phyloP scores from a whole-genome alignment of 2,329 filamentous ascomycete species.

The Cladosporium sp. region DNA sequence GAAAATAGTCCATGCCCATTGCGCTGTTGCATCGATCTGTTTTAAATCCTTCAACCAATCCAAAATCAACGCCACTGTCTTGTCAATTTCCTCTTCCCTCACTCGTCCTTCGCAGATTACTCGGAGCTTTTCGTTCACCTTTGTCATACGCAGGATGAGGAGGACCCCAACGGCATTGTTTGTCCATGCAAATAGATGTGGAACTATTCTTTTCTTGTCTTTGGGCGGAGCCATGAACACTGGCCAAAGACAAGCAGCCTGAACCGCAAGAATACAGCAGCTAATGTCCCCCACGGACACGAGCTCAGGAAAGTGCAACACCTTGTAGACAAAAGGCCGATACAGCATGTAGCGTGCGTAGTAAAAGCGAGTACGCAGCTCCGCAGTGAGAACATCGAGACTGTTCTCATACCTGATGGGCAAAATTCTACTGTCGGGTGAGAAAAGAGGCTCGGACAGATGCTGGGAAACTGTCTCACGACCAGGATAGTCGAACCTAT shows the following conservation, averaged over 20 bases:
- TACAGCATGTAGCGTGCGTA: slow-evolving; percentile 56
- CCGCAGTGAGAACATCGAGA: slow-evolving; percentile 54
- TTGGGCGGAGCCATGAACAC: slow-evolving; percentile 45
- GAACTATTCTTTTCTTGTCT: slow-evolving; percentile 55
- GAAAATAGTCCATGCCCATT: slow-evolving; percentile 53
- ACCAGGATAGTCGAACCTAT: slow-evolving; percentile 40
- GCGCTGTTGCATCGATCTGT: slow-evolving; percentile 50
- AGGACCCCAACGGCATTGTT: slow-evolving; percentile 58
- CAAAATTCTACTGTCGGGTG: too few relatives aligned
- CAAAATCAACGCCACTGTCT: slow-evolving; percentile 51
- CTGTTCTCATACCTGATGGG: slow-evolving; percentile 48
- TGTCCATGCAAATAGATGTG: slow-evolving; percentile 58
- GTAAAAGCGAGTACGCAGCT: slow-evolving; percentile 56
- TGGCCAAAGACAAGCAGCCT: slow-evolving; percentile 39
- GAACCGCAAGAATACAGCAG: slow-evolving; percentile 54
- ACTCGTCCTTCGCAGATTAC: slow-evolving; percentile 50
- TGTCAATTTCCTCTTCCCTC: slow-evolving; percentile 41
- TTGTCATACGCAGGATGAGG: slow-evolving; percentile 52
- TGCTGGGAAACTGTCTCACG: too few relatives aligned
- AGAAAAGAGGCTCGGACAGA: too few relatives aligned
- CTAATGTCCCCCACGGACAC: slow-evolving; percentile 51
- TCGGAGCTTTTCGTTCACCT: slow-evolving; percentile 47
- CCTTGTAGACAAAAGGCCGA: slow-evolving; percentile 57
- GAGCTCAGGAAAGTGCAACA: slow-evolving; percentile 52
- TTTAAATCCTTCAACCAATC: slow-evolving; percentile 58